Evolutionary conservation across 345 rosid species (phyloP).

Genomic region (Anastatica hierochuntica): DNA sequence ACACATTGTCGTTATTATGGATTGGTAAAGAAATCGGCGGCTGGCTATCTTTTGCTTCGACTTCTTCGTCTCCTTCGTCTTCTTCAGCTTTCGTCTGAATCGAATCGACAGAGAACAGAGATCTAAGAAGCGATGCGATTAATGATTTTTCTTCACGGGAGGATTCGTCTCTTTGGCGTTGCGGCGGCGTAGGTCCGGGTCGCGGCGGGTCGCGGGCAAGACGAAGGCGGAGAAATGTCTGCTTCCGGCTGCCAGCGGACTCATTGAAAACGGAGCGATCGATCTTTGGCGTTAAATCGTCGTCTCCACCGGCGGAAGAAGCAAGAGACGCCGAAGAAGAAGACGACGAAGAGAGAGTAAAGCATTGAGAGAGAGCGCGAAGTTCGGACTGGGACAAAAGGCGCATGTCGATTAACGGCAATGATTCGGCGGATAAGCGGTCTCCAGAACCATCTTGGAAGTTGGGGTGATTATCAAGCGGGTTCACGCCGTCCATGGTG

Average conservation of each 20-base stretch:
- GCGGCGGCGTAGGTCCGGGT: constrained; percentile 22
- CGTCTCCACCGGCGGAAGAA: constrained; percentile 27
- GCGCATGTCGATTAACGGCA: constrained; percentile 56
- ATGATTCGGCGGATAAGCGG: constrained; percentile 27
- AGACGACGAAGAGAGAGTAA: constrained; percentile 42
- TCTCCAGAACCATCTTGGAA: not conserved
- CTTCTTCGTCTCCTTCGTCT: constrained; percentile 3
- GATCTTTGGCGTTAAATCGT: constrained; percentile 52
- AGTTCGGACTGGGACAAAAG: constrained; percentile 62
- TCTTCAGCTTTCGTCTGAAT: constrained; percentile 17
- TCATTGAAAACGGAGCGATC: constrained; percentile 92
- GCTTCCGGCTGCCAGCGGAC: constrained; percentile 90
- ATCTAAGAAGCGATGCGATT: constrained; percentile 41
- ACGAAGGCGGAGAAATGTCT: constrained; percentile 84
- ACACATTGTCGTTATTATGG: constrained; percentile 9
- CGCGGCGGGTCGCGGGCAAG: constrained; percentile 43
- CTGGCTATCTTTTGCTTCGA: constrained; percentile 17
- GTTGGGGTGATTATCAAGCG: constrained; percentile 8
- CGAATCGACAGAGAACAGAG: constrained; percentile 42
- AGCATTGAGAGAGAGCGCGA: constrained; percentile 47
- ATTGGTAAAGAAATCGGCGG: constrained; percentile 35
- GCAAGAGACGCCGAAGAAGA: constrained; percentile 32
- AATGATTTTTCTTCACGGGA: constrained; percentile 41
- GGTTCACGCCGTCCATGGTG: constrained; percentile 25
- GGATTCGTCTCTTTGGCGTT: constrained; percentile 16